A percentile compares a stretch with the other conserved stretches of the same genome.
Evolutionary conservation across 2,329 filamentous ascomycete genomes (phyloP).

Genomic region (Meredithiella fracta): DNA sequence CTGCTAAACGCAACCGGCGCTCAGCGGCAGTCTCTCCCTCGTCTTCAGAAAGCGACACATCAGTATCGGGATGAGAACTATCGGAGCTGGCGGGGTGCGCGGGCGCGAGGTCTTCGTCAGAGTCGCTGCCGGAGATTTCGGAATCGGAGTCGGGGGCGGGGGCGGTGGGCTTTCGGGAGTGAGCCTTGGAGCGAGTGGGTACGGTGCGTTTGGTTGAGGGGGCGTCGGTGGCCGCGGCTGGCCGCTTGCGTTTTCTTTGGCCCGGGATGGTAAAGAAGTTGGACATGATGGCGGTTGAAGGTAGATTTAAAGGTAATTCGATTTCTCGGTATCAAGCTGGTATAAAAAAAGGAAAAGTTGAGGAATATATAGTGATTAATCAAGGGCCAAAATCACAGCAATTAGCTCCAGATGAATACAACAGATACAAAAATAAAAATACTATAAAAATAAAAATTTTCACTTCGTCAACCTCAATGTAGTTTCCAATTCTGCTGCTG

Average conservation of each 20-base stretch:
- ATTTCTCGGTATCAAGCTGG: too few species aligned
- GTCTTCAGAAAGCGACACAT: conserved; percentile 41
- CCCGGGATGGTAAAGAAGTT: conserved; percentile 89
- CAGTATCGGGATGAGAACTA: conserved; percentile 25
- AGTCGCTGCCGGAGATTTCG: conserved; percentile 75
- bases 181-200: conserved; percentile 8
- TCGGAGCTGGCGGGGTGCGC: conserved; percentile 25
- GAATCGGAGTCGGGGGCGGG: conserved; percentile 35
- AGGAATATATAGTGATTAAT: too few species aligned
- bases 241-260: conserved; percentile 79
- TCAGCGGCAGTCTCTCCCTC: conserved; percentile 82
- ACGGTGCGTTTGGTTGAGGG: conserved; percentile 11
- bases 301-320: too few species aligned
- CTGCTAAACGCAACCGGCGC: conserved; percentile 68
- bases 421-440: neutral
- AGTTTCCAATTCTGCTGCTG: neutral
- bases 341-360: too few species aligned
- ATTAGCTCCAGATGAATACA: too few species aligned
- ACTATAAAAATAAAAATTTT: neutral
- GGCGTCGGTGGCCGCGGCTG: conserved; percentile 30
- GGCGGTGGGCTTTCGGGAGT: neutral
- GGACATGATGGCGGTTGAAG: conserved; percentile 43
- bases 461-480: neutral
- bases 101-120: conserved; percentile 33
- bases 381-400: too few species aligned